Base-by-base conservation (phyloP, 768 basidiomycete species). In the Russula vinacea region DNA sequence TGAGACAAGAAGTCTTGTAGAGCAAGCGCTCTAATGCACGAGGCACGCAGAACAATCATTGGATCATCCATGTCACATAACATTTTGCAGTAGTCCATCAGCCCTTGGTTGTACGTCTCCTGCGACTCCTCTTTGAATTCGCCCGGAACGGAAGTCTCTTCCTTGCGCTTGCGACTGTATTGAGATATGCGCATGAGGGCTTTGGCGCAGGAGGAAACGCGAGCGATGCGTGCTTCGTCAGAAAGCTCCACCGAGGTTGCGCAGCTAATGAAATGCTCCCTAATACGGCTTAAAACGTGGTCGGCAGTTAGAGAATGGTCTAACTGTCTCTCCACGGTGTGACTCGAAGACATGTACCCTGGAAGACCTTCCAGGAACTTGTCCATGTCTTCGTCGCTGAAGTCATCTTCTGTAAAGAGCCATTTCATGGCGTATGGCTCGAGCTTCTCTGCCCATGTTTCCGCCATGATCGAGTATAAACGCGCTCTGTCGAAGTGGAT, bases 371-470 rank as follows among this genome's bases (percentile, higher is more conserved):
- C 57, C 16, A 58, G 39, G 29, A 58, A 64, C n/a, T 45, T 59
- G 57, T 64, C 57, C 62, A 64, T 64, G 22, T 59, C 57, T 8
- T 3, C n/a, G 51, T 59, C 51, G 35, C 29, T 59, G 35, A 64
- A 64, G 33, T 64, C 62, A 16, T 59, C 3, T 37, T 62, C 32
- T 5, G n/a, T 51, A 17, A 64, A 58, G 24, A 64, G 51, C 62
- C 62, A 64, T 11, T 54, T 8, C 56, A 64, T 44, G 33, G 62
- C 57, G 16, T 58, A 54, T 24, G 7, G 24, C 26, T 64, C 62
- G 9, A 64, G 62, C 51, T 40, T n/a, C 24, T 32, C 50, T 3
- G 50, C 52, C 19, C 9, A 29, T 14, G 3, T 50, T 22, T 58
- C 51, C 5, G 52, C 44, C 26, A 58, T 44, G 2, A 13, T 16